These are phyloP conservation scores for Glycyrrhiza uralensis DNA, from an alignment of 306 rosid genomes.

Conservation along the genomic window DNA sequence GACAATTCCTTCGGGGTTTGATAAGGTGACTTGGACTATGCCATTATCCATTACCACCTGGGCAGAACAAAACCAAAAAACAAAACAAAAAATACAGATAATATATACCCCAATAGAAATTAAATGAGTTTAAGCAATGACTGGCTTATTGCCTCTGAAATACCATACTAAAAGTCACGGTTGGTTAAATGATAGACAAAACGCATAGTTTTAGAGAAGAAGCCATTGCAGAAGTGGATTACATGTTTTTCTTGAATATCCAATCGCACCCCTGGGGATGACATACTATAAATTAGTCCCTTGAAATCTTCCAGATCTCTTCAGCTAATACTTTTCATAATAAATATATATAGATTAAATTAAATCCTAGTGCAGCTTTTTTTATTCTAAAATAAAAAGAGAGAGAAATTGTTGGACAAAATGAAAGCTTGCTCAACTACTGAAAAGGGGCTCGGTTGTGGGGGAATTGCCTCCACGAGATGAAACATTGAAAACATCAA, in stretches of 20 bases:
- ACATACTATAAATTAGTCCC: slow-evolving; percentile 36
- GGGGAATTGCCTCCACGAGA: too few species aligned
- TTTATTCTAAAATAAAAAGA: too few species aligned
- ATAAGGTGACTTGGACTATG: slow-evolving; percentile 67
- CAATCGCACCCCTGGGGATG: slow-evolving; percentile 45
- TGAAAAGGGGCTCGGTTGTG: too few species aligned
- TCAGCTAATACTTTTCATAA: slow-evolving; percentile 7
- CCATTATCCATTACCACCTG: slow-evolving; percentile 93
- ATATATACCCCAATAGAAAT: neutral
- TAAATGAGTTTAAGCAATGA: neutral
- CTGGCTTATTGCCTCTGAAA: neutral
- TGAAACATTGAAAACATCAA: too few species aligned
- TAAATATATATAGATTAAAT: neutral
- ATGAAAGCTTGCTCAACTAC: neutral
- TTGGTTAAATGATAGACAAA: neutral
- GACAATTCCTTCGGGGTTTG: slow-evolving; percentile 76
- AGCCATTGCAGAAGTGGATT: slow-evolving; percentile 27
- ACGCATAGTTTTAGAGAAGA: slow-evolving; percentile 22
- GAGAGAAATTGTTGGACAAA: neutral
- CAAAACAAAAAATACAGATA: too few species aligned
- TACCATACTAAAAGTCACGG: neutral
- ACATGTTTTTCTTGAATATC: slow-evolving; percentile 51
- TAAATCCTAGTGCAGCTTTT: neutral
- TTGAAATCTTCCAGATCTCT: too few species aligned
- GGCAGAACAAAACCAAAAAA: slow-evolving; percentile 5